phyloP scores from a whole-genome alignment of 2,329 filamentous ascomycete genomes.

The Verticillium longisporum region DNA sequence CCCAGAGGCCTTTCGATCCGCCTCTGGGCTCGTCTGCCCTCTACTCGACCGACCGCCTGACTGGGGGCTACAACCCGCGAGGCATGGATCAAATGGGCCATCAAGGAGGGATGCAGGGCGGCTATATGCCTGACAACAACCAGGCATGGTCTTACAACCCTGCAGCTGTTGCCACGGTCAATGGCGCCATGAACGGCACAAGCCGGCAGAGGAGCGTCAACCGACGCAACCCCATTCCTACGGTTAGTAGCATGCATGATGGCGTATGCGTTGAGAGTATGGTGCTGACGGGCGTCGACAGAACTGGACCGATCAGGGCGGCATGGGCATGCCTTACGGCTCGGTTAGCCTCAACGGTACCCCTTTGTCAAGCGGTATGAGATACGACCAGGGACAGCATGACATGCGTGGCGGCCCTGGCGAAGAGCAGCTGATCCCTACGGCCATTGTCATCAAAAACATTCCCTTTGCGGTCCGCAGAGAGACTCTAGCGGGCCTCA shows the following conservation, averaged over 20 bases:
- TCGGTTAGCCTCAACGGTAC: slow-evolving; percentile 21
- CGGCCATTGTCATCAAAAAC: slow-evolving; percentile 98
- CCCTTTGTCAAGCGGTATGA: slow-evolving; percentile 29
- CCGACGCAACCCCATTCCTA: slow-evolving; percentile 58
- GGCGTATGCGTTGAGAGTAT: background rate
- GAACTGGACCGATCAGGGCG: slow-evolving; percentile 45
- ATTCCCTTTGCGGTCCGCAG: slow-evolving; percentile 98
- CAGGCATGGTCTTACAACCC: slow-evolving; percentile 74
- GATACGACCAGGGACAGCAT: slow-evolving; percentile 21
- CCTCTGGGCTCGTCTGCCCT: slow-evolving; percentile 57
- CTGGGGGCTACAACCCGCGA: slow-evolving; percentile 52
- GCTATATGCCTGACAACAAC: slow-evolving; percentile 58
- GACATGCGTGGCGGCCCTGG: slow-evolving; percentile 36
- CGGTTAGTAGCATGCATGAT: slow-evolving; percentile 49
- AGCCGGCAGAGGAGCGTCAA: slow-evolving; percentile 48
- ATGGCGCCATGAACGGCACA: slow-evolving; percentile 59
- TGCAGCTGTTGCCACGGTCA: slow-evolving; percentile 56
- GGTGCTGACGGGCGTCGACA: slow-evolving; percentile 13
- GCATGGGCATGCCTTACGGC: slow-evolving; percentile 31
- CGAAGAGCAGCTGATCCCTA: slow-evolving; percentile 88
- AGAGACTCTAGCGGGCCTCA: slow-evolving; percentile 84
- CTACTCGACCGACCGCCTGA: slow-evolving; percentile 64
- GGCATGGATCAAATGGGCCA: slow-evolving; percentile 43
- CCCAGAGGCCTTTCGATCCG: slow-evolving; percentile 73
- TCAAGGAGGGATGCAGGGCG: slow-evolving; percentile 30